A percentile compares a stretch with the other conserved stretches of the same genome.
Conservation (phyloP, 169 alveolate species). For the Sarcocystis neurona region DNA sequence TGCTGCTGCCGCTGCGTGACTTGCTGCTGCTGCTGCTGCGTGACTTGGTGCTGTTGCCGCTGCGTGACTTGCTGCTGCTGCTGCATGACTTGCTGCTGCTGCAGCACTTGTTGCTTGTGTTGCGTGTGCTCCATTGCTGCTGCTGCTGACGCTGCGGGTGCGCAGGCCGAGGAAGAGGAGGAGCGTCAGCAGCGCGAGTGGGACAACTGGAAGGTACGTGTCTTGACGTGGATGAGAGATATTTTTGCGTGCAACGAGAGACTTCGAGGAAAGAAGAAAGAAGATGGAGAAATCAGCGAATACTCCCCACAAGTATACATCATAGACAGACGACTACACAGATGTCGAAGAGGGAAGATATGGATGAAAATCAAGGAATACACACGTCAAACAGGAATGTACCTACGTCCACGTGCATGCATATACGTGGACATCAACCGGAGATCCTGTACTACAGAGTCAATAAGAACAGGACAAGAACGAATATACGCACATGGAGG, state of each 20-base stretch:
- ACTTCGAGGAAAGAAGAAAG: background rate
- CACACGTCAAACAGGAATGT: no score
- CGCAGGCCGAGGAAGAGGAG: constrained; percentile 45
- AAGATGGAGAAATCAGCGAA: background rate
- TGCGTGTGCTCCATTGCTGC: constrained; percentile 8
- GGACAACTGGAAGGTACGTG: constrained; percentile 61
- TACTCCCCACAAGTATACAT: no score
- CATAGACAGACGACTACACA: no score
- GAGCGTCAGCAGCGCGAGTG: constrained; percentile 39
- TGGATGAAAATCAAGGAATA: no score
- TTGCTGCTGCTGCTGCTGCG: background rate
- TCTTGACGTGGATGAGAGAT: background rate
- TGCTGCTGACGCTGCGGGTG: no score
- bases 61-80: constrained; percentile 7
- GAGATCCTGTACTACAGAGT: no score
- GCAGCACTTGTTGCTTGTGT: background rate
- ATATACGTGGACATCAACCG: no score
- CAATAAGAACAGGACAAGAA: no score
- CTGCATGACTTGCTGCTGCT: no score
- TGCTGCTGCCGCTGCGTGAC: background rate
- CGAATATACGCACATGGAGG: no score
- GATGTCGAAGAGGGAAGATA: no score
- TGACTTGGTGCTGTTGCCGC: background rate
- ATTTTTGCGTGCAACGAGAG: background rate
- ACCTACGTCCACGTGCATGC: no score